Evolutionary conservation across 2,329 filamentous ascomycete species (phyloP).

Genomic region (Alternaria gansuensis): DNA sequence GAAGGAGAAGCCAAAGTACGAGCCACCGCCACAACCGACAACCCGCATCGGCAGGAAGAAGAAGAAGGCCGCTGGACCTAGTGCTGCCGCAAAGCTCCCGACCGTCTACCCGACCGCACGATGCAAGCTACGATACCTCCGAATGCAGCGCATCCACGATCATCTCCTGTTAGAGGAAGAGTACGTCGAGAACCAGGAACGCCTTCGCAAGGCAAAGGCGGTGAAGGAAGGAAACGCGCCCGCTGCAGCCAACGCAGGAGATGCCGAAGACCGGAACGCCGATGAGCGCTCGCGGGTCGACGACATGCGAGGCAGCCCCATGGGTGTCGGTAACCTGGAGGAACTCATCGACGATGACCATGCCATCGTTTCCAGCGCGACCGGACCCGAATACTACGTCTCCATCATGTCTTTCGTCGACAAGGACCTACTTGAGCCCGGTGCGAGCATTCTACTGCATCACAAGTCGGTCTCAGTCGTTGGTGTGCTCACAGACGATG

Average conservation of each 20-base stretch:
- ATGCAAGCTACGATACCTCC: constrained; percentile 95
- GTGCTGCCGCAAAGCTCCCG: constrained; percentile 93
- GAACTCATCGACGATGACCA: constrained; percentile 99
- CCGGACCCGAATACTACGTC: constrained; percentile 97
- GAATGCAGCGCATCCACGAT: constrained; percentile 99
- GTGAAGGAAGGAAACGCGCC: constrained; percentile 63
- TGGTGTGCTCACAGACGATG: constrained; percentile 94
- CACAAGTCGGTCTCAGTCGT: constrained; percentile 99
- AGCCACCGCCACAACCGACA: constrained; percentile 94
- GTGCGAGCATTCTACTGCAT: constrained; percentile 92
- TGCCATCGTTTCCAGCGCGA: constrained; percentile 96
- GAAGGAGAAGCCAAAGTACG: constrained; percentile 99
- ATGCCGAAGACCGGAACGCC: constrained; percentile 84
- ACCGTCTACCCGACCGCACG: constrained; percentile 93
- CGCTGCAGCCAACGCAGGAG: constrained; percentile 63
- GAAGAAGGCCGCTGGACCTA: constrained; percentile 92
- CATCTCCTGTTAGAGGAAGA: constrained; percentile 96
- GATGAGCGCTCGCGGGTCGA: constrained; percentile 95
- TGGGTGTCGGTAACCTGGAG: constrained; percentile 97
- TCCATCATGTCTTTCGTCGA: constrained; percentile 99
- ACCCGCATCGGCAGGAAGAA: constrained; percentile 98
- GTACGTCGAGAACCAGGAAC: constrained; percentile 99
- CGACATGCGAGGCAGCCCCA: constrained; percentile 97
- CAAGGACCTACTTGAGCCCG: constrained; percentile 96
- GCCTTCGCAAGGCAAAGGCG: constrained; percentile 89